Evolutionary conservation across 805 yeast genomes (phyloP).

Genomic region (Blastobotrys robertii): DNA sequence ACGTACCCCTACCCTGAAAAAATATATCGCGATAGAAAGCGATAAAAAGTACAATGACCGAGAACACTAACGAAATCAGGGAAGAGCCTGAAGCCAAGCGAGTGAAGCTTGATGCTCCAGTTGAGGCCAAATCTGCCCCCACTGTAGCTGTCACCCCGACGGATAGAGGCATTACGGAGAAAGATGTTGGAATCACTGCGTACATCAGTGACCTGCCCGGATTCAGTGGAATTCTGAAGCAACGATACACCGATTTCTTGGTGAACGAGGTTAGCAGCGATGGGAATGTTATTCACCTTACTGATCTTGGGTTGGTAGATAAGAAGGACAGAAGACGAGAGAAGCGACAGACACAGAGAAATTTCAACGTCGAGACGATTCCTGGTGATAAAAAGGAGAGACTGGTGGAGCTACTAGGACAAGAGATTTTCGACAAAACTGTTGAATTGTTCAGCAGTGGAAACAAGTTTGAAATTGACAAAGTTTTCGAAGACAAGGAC

Average conservation of each 20-base stretch:
- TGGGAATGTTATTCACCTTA: constrained; percentile 65
- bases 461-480: constrained; percentile 46
- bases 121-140: too few relatives aligned
- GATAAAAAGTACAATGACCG: neutral
- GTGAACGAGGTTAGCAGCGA: constrained; percentile 75
- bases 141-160: too few relatives aligned
- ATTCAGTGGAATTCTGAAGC: constrained; percentile 72
- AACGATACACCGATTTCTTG: constrained; percentile 83
- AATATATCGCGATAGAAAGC: too few relatives aligned
- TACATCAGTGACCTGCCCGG: constrained; percentile 53
- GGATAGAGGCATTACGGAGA: constrained; percentile 45
- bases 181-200: constrained; percentile 80
- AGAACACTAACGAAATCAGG: constrained; percentile 4
- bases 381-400: constrained; percentile 18
- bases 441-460: constrained; percentile 47
- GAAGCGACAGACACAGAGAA: neutral
- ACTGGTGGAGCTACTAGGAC: constrained; percentile 48
- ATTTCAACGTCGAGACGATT: constrained; percentile 5
- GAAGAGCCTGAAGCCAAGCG: constrained; percentile 3
- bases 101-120: neutral
- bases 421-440: constrained; percentile 46
- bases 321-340: constrained; percentile 12
- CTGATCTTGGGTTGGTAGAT: constrained; percentile 56
- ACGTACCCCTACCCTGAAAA: too few relatives aligned
- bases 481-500: constrained; percentile 54